Evolutionary conservation across 139 green algal species (phyloP).

Genomic region (Tetraselmis striata): DNA sequence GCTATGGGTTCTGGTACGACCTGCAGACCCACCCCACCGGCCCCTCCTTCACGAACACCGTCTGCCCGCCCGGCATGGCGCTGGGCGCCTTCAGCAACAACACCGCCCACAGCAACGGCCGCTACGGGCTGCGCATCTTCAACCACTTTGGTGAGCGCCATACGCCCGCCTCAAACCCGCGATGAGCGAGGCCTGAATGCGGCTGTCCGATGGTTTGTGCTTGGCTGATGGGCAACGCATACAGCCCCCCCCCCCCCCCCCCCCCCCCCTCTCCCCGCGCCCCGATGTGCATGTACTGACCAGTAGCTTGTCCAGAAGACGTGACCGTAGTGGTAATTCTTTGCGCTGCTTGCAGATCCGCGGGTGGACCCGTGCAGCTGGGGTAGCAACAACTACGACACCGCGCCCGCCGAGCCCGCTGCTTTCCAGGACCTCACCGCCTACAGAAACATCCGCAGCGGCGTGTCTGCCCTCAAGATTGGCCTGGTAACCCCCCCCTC

Average conservation of each 20-base stretch:
- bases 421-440: neutral
- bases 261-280: too few species aligned
- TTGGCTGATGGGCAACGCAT: too few species aligned
- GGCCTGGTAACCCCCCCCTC: too few species aligned
- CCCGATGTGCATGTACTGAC: too few species aligned
- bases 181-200: too few species aligned
- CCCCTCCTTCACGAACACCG: neutral
- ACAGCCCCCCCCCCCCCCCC: too few species aligned
- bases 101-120: neutral
- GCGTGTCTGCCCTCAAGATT: neutral
- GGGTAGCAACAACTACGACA: neutral
- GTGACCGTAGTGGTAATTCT: too few species aligned
- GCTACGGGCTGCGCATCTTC: conserved; percentile 1
- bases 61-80: neutral
- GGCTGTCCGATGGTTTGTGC: too few species aligned
- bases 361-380: neutral
- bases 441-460: neutral
- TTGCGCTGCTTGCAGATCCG: too few species aligned
- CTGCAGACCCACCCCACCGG: neutral
- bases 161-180: too few species aligned
- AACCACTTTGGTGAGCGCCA: too few species aligned
- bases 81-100: conserved; percentile 1
- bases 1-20: neutral
- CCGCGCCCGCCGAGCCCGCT: neutral
- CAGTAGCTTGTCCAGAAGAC: too few species aligned